Evolutionary conservation across 441 rosid species (phyloP), one percentile per base, ranked within the genome.

Genomic region (Theobroma grandiflorum): DNA sequence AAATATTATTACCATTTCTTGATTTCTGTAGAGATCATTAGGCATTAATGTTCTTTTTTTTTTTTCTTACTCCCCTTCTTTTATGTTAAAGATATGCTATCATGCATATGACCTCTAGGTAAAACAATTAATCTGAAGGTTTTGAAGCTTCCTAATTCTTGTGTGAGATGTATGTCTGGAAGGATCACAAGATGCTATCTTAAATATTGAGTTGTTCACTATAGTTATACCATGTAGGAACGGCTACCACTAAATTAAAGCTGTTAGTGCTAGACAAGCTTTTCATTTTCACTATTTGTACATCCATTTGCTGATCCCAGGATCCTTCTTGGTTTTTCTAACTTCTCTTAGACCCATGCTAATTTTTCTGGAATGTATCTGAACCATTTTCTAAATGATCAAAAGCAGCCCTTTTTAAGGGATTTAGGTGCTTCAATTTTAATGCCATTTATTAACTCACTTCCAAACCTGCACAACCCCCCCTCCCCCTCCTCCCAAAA

Each of bases 241-340:
- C 26, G 74, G 74, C 42, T 31, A 49, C 14, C 40, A 47, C 42
- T 70, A 53, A 42, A 20, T 9, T 20, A 67, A 67, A n/a, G 53
- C 53, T 11, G n/a, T 31, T 49, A 11, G 40, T 50, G 16, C 14
- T 70, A 58, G 57, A 26, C 55, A 69, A 69, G 40, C 40, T 47
- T 69, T 69, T 22, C 57, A 69, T 47, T 69, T 26, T 26, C 40
- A 45, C 40, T 15, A 47, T 4, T 57, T 57, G 22, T 49, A 58
- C 33, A 15, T n/a, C 72, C 72, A 31, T 62, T 61, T n/a, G 49
- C 15, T 55, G 50, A 68, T 68, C 38, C 15, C 73, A n/a, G n/a
- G n/a, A n/a, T n/a, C n/a, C n/a, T n/a, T n/a, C n/a, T n/a, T n/a
- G n/a, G n/a, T n/a, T n/a, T n/a, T n/a, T n/a, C n/a, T n/a, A n/a